Percentiles rank a stretch among this genome's conserved stretches.
Conservation (phyloP, 495 filamentous ascomycete genomes). For the Umbilicaria muhlenbergii region DNA sequence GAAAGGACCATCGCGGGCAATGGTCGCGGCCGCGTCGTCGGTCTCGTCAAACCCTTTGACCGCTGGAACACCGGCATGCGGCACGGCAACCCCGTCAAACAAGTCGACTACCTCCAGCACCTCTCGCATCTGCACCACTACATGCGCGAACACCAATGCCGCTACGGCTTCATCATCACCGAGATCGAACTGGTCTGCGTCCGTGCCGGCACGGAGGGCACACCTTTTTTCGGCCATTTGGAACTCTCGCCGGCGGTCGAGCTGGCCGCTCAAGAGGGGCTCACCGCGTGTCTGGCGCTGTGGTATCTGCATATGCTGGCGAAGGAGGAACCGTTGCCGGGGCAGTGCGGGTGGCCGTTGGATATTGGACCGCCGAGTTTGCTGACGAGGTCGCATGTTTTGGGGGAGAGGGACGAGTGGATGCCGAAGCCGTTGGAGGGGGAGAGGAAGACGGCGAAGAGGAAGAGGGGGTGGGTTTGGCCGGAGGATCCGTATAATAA, state of each 20-base stretch:
- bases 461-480: constrained; percentile 68
- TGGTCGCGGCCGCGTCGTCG: constrained; percentile 65
- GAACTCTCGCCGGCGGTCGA: constrained; percentile 54
- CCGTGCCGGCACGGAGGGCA: constrained; percentile 53
- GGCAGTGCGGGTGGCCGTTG: constrained; percentile 51
- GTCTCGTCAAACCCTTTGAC: constrained; percentile 76
- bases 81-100: constrained; percentile 58
- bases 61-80: constrained; percentile 92
- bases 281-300: constrained; percentile 56
- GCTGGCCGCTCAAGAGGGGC: constrained; percentile 26
- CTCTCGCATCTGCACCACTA: constrained; percentile 69
- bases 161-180: constrained; percentile 89
- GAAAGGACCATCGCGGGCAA: constrained; percentile 57
- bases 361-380: constrained; percentile 73
- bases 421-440: constrained; percentile 71
- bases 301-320: constrained; percentile 79
- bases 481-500: constrained; percentile 57
- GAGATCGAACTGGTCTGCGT: constrained; percentile 90
- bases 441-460: constrained; percentile 73
- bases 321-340: constrained; percentile 50
- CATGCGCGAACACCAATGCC: constrained; percentile 85
- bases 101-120: constrained; percentile 72
- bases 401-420: constrained; percentile 60
- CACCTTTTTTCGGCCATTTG: constrained; percentile 71
- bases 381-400: constrained; percentile 53